A percentile compares a stretch with the other conserved stretches of the same genome.
Conservation (phyloP, 164 flowering plant species). For the Chimonanthus salicifolius region DNA sequence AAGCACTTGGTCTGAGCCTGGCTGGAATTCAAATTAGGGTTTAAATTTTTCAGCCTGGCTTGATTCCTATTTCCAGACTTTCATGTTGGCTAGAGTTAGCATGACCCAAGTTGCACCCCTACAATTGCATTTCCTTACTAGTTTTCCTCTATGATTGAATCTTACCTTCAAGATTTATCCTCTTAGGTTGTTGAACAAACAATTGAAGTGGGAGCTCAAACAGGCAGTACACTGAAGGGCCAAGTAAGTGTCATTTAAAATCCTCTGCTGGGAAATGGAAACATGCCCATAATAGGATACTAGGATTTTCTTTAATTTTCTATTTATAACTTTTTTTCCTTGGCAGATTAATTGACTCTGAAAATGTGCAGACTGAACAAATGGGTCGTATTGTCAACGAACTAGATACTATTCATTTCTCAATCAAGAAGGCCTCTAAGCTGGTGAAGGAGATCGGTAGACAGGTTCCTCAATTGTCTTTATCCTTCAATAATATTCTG, state of each 20-base stretch:
- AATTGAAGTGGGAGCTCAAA: slow-evolving; percentile 71
- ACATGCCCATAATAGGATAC: background rate
- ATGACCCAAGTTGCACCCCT: too few relatives aligned
- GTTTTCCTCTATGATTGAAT: background rate
- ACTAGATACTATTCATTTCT: slow-evolving; percentile 91
- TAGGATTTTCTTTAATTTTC: background rate
- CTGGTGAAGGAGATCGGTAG: slow-evolving; percentile 98
- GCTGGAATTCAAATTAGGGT: too few relatives aligned
- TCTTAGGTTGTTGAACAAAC: slow-evolving; percentile 68
- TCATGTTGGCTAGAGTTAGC: too few relatives aligned
- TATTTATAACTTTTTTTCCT: background rate
- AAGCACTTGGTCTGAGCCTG: too few relatives aligned
- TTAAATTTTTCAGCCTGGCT: too few relatives aligned
- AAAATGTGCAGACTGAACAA: slow-evolving; percentile 77
- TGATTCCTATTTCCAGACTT: too few relatives aligned
- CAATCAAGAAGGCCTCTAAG: slow-evolving; percentile 95
- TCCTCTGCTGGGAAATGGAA: background rate
- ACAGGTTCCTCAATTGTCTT: slow-evolving; percentile 46
- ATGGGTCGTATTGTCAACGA: slow-evolving; percentile 96
- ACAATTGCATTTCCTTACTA: background rate
- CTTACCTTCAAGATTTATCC: slow-evolving; percentile 8
- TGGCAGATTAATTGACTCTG: background rate
- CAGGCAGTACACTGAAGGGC: slow-evolving; percentile 65
- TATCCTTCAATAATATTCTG: background rate
- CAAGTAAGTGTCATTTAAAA: slow-evolving; percentile 42